Percentiles rank a stretch among this genome's conserved stretches.
phyloP scores from a whole-genome alignment of 2,329 filamentous ascomycete genomes.

The Xenoacremonium recifei region DNA sequence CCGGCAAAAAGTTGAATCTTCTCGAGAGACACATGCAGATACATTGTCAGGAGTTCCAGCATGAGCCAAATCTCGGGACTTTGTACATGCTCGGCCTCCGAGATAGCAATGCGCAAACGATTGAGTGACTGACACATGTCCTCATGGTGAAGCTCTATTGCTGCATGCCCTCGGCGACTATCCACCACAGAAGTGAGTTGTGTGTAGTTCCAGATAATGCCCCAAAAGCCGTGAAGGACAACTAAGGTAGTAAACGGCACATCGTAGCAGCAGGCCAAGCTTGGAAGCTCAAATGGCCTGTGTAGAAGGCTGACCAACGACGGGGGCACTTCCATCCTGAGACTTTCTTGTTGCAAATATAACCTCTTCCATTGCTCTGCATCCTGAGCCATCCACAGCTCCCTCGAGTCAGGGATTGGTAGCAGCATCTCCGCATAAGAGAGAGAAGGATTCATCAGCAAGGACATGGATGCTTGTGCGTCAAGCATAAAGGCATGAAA shows the following conservation, averaged over 20 bases:
- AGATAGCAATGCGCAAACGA: constrained; percentile 10
- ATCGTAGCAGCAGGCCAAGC: constrained; percentile 9
- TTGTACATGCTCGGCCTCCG: constrained; percentile 4
- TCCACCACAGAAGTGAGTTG: constrained; percentile 9
- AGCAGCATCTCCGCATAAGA: constrained; percentile 11
- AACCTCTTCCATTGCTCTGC: constrained; percentile 13
- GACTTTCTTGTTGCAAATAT: constrained; percentile 6
- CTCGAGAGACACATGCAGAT: constrained; percentile 13
- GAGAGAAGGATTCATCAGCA: constrained; percentile 9
- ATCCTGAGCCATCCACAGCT: constrained; percentile 12
- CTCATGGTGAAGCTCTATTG: constrained; percentile 9
- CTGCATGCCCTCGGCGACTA: constrained; percentile 8
- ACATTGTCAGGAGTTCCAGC: constrained; percentile 11
- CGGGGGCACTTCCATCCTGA: constrained; percentile 1
- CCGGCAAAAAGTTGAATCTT: constrained; percentile 14
- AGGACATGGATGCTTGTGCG: constrained; percentile 10
- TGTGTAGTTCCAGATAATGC: constrained; percentile 12
- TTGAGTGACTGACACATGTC: constrained; percentile 7
- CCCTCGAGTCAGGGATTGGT: constrained; percentile 10
- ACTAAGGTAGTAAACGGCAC: constrained; percentile 6
- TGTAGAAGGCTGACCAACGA: constrained; percentile 4
- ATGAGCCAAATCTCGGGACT: background rate
- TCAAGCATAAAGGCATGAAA: constrained; percentile 12
- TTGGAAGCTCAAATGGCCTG: constrained; percentile 7
- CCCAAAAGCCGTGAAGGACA: constrained; percentile 11